Base-by-base conservation (phyloP, 2,329 filamentous ascomycete genomes). In the Diplodia intermedia region DNA sequence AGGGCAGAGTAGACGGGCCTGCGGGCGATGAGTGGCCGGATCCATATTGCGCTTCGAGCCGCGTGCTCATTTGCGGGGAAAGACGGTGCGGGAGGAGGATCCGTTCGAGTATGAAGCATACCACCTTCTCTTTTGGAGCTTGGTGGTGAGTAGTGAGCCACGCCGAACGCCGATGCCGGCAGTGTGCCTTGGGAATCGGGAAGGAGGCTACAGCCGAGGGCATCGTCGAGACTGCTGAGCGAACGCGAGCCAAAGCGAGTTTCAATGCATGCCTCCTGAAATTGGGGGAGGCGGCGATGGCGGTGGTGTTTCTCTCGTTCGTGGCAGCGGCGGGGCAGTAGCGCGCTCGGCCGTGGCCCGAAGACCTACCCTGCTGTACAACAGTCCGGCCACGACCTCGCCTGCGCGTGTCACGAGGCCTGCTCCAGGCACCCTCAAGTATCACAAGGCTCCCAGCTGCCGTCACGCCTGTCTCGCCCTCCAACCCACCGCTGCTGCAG, bases 101-200 rank as follows among this genome's bases (percentile, higher is more conserved):
- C 20, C n/a, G 38, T 12, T 33, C 56, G 56, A 2, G 0, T 12
- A 18, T 18, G n/a, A 6, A 31, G 40, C 43, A 57, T 67, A 60
- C 53, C 65, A 67, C 65, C 65, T 67, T 67, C 65, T 60, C 20
- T 47, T 57, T 66, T 60, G 65, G 54, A 67, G 54, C 31, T 14
- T 38, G 29, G 43, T 52, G 31, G 40, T 62, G 43, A 50, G 57
- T 18, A 23, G 40, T 50, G 36, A 38, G 36, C 36, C 36, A n/a
- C 26, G 23, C 43, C 12, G 26, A 38, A 23, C 29, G 43, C 60
- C 57, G 57, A 23, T 36, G 40, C 40, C 57, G 57, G 57, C 40
- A 12, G 18, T 14, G 40, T 18, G 29, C n/a, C 43, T 14, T 4
- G 15, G 23, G 26, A 33, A 29, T 15, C 56, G 8, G 18, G 18